phyloP scores from a whole-genome alignment of 2,329 filamentous ascomycete species.

The Chaetomium sp. region DNA sequence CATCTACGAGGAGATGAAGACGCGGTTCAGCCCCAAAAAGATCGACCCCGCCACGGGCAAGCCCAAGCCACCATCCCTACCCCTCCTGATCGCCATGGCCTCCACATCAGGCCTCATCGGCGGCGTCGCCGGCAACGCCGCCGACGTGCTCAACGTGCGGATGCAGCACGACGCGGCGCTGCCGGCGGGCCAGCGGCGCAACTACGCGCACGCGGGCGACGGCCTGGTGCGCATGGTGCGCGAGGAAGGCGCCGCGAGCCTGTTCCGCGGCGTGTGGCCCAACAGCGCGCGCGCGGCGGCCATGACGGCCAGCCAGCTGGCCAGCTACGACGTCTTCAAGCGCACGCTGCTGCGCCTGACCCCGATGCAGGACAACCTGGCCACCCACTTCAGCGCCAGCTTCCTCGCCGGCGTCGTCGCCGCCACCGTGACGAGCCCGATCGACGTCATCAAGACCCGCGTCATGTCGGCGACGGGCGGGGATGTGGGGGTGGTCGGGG shows the following conservation, averaged over 20 bases:
- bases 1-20: constrained; percentile 92
- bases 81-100: constrained; percentile 79
- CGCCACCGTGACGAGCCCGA: constrained; percentile 80
- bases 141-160: constrained; percentile 94
- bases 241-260: constrained; percentile 73
- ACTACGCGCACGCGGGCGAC: constrained; percentile 87
- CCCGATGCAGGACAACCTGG: constrained; percentile 68
- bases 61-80: constrained; percentile 63
- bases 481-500: constrained; percentile 51
- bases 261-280: constrained; percentile 85
- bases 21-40: constrained; percentile 50
- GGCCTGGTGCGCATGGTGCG: constrained; percentile 85
- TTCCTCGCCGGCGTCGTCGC: constrained; percentile 81
- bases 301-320: constrained; percentile 84
- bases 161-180: constrained; percentile 94
- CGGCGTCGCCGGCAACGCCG: constrained; percentile 88
- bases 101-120: constrained; percentile 83
- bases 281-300: constrained; percentile 80
- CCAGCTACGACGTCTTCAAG: constrained; percentile 85
- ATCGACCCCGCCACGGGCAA: constrained; percentile 27
- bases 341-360: constrained; percentile 66
- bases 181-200: constrained; percentile 70
- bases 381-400: constrained; percentile 76
- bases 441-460: constrained; percentile 87
- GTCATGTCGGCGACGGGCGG: constrained; percentile 71